phyloP scores from a whole-genome alignment of 2,329 filamentous ascomycete genomes.

The Colletotrichum horii region DNA sequence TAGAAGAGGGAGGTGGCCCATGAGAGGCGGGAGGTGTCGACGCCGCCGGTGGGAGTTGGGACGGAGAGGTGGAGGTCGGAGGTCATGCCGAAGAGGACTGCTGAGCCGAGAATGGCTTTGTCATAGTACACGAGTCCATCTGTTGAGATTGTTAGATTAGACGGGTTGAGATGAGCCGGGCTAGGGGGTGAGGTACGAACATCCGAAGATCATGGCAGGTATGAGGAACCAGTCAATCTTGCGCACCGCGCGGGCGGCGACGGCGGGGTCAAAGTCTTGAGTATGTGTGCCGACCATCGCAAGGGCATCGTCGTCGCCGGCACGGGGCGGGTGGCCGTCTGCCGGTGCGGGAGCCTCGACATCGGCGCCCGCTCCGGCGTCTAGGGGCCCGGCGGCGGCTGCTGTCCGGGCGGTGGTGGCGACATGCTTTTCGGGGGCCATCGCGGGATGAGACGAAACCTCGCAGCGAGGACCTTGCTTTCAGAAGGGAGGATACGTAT shows the following conservation, averaged over 20 bases:
- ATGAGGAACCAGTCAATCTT: slow-evolving; percentile 74
- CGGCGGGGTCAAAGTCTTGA: slow-evolving; percentile 56
- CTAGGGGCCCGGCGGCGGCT: neutral
- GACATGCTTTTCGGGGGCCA: slow-evolving; percentile 4
- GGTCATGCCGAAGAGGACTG: slow-evolving; percentile 79
- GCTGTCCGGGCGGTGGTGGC: neutral
- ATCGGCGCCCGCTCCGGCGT: neutral
- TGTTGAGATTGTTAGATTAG: slow-evolving; percentile 16
- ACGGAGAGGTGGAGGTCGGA: slow-evolving; percentile 64
- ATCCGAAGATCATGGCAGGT: slow-evolving; percentile 67
- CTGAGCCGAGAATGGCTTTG: slow-evolving; percentile 75
- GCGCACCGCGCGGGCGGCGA: slow-evolving; percentile 61
- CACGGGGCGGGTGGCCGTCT: neutral
- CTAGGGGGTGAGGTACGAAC: slow-evolving; percentile 22
- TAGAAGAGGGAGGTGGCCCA: slow-evolving; percentile 85
- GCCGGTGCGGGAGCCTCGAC: neutral
- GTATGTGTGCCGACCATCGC: slow-evolving; percentile 63
- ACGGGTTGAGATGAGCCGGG: neutral
- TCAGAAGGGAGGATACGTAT: neutral
- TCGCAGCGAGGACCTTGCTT: neutral
- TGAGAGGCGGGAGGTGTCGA: slow-evolving; percentile 70
- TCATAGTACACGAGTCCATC: slow-evolving; percentile 50
- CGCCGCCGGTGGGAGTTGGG: slow-evolving; percentile 51
- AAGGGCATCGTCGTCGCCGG: slow-evolving; percentile 53
- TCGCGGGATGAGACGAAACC: neutral